These are phyloP conservation scores for Penicillium sp. DNA, from an alignment of 2,329 filamentous ascomycete genomes.

Conservation along the genomic window DNA sequence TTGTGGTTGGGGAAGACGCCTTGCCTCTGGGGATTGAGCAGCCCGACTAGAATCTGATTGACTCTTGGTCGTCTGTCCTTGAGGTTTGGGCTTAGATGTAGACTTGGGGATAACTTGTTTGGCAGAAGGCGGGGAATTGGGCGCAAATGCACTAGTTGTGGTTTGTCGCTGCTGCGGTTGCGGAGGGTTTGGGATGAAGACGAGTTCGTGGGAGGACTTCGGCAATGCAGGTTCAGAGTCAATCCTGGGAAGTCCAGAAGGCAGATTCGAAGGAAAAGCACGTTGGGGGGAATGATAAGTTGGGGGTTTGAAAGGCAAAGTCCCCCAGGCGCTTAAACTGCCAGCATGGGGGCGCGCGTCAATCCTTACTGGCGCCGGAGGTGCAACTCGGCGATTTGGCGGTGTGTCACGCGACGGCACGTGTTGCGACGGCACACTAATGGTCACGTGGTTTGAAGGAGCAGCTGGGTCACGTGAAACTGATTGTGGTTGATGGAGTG, in stretches of 20 bases:
- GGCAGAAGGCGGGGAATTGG: not conserved
- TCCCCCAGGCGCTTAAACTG: not conserved
- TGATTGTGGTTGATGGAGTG: not conserved
- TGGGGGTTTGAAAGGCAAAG: not conserved
- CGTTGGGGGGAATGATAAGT: not conserved
- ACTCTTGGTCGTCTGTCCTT: not conserved
- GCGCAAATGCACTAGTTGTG: not conserved
- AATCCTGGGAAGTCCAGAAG: not conserved
- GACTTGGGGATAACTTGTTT: not conserved
- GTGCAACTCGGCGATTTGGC: not conserved
- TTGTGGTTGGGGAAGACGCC: not conserved
- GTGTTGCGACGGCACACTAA: slow-evolving; percentile 6
- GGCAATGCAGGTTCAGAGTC: not conserved
- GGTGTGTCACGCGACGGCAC: not conserved
- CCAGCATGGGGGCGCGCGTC: slow-evolving; percentile 1
- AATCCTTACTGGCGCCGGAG: not conserved
- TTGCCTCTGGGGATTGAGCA: not conserved
- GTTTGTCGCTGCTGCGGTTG: not conserved
- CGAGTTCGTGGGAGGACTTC: not conserved
- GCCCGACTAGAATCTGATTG: not conserved
- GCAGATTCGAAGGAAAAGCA: not conserved
- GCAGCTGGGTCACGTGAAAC: slow-evolving; percentile 6
- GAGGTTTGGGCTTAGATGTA: not conserved
- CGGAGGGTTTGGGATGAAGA: not conserved
- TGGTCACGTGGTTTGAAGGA: not conserved